These are phyloP conservation scores for Aspergillus spinulosporus DNA, from an alignment of 2,329 filamentous ascomycete genomes.

Conservation along the genomic window DNA sequence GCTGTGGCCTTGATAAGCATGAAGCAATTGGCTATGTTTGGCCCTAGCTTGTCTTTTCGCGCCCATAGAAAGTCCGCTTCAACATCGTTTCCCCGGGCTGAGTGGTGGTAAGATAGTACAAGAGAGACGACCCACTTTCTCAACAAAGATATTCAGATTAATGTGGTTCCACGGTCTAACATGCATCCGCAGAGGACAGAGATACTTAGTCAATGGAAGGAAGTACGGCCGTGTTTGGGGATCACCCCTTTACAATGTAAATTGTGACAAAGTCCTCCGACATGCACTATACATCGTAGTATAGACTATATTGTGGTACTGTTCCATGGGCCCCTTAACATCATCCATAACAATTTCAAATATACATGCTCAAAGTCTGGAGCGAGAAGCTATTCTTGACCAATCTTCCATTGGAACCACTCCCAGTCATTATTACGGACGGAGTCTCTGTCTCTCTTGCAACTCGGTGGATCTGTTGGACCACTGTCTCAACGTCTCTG, in stretches of 20 bases:
- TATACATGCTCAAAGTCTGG: neutral
- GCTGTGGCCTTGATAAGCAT: neutral
- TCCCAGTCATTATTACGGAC: neutral
- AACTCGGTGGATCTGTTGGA: neutral
- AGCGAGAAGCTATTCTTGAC: neutral
- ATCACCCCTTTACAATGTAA: no score
- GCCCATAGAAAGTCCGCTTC: neutral
- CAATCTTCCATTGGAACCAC: neutral
- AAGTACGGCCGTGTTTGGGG: no score
- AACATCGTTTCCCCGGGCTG: neutral
- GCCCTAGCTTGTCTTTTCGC: no score
- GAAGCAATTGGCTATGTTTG: neutral
- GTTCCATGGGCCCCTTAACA: no score
- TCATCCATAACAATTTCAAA: neutral
- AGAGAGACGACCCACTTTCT: neutral
- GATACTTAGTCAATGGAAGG: no score
- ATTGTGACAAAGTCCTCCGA: no score
- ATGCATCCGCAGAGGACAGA: no score
- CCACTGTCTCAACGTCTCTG: constrained; percentile 53
- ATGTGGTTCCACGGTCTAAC: no score
- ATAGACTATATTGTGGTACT: neutral
- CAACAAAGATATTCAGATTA: no score
- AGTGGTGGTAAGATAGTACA: neutral
- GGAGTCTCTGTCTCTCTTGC: neutral
- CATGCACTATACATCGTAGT: neutral